Conservation (phyloP, 2,329 filamentous ascomycete genomes). For the Fusarium torreyae region DNA sequence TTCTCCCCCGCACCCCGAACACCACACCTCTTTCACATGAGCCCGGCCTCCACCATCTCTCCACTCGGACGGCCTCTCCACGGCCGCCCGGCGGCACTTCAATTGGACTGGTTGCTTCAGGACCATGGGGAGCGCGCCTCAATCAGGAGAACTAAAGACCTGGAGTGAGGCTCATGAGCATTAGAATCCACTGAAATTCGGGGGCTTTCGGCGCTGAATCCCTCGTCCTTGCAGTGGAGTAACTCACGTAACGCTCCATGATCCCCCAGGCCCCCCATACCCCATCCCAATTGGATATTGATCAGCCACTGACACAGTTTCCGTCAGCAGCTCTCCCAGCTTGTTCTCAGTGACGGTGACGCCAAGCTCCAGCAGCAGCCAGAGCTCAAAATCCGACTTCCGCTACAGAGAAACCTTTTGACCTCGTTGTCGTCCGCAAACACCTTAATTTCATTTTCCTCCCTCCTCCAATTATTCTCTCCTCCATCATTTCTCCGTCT, state of each 20-base stretch:
- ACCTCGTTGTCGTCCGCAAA: conserved; percentile 50
- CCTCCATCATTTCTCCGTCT: conserved; percentile 25
- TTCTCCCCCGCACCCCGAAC: conserved; percentile 48
- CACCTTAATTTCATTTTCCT: conserved; percentile 45
- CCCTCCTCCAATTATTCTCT: conserved; percentile 45
- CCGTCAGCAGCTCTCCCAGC: conserved; percentile 64
- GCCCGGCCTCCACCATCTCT: conserved; percentile 34
- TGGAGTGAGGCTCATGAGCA: conserved; percentile 35
- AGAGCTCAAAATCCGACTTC: conserved; percentile 45
- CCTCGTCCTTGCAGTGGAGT: conserved; percentile 13
- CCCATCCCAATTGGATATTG: conserved; percentile 44
- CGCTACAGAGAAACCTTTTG: conserved; percentile 37
- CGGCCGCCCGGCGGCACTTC: conserved; percentile 41
- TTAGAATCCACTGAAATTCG: conserved; percentile 39
- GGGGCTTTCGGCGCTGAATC: conserved; percentile 33
- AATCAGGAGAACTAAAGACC: conserved; percentile 30
- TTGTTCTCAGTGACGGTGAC: conserved; percentile 63
- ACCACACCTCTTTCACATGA: conserved; percentile 32
- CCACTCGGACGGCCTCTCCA: conserved; percentile 44
- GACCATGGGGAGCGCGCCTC: conserved; percentile 32
- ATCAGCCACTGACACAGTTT: conserved; percentile 52
- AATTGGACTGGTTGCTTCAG: conserved; percentile 33
- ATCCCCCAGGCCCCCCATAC: conserved; percentile 37
- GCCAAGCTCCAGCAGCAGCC: conserved; percentile 58
- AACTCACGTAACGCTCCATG: conserved; percentile 38